A percentile compares a stretch with the other conserved stretches of the same genome.
Conservation (phyloP, 2,329 filamentous ascomycete genomes). For the Penicillium sp. region DNA sequence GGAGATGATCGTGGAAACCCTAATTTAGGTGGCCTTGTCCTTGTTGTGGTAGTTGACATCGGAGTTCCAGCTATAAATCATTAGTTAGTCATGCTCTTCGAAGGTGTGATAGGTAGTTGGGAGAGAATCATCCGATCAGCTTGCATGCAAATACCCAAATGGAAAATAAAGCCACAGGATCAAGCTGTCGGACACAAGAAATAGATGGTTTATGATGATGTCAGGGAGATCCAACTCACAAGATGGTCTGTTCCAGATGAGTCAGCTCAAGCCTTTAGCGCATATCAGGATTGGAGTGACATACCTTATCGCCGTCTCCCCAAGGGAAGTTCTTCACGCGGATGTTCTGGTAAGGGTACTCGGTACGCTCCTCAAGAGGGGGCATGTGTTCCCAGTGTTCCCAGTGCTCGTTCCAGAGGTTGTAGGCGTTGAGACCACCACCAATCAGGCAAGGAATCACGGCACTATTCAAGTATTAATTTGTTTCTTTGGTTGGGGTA, state of each 20-base stretch:
- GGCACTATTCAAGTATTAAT: constrained; percentile 54
- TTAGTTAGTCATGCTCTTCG: constrained; percentile 17
- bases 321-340: constrained; percentile 93
- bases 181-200: too few species aligned
- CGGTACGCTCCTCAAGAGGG: constrained; percentile 82
- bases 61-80: constrained; percentile 75
- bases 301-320: constrained; percentile 93
- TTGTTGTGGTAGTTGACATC: constrained; percentile 96
- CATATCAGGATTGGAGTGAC: constrained; percentile 25
- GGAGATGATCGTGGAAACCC: not conserved
- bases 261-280: constrained; percentile 3
- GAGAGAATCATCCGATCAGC: not conserved
- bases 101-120: not conserved
- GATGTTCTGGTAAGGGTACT: constrained; percentile 98
- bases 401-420: constrained; percentile 95
- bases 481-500: not conserved
- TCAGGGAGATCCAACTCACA: constrained; percentile 52
- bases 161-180: too few species aligned
- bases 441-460: constrained; percentile 71
- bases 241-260: constrained; percentile 55
- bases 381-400: constrained; percentile 86
- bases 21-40: constrained; percentile 61
- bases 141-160: not conserved
- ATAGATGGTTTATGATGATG: not conserved
- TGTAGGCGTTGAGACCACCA: constrained; percentile 77